These are phyloP conservation scores for Lyophyllum atratum DNA, from an alignment of 768 basidiomycete species.

Conservation along the genomic window DNA sequence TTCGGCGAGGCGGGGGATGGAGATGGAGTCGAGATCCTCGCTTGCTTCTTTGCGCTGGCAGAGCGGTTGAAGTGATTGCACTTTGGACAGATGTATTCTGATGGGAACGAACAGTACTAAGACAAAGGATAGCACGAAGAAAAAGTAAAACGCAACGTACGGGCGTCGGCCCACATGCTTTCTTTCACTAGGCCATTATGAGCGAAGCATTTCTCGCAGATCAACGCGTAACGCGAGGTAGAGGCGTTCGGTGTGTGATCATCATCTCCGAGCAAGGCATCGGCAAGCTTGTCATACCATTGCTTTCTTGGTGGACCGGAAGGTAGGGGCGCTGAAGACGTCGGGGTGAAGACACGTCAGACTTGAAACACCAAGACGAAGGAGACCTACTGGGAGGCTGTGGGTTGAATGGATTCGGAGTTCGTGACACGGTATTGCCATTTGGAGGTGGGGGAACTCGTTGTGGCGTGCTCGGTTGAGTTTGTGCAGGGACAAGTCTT, in stretches of 20 bases:
- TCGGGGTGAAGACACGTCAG: not conserved
- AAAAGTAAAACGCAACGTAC: constrained; percentile 47
- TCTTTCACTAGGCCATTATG: constrained; percentile 91
- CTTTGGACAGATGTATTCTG: constrained; percentile 86
- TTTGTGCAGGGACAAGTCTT: constrained; percentile 28
- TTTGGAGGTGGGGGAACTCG: constrained; percentile 28
- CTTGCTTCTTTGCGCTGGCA: constrained; percentile 33
- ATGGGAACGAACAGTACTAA: not conserved
- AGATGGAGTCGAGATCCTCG: constrained; percentile 23
- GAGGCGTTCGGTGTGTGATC: constrained; percentile 46
- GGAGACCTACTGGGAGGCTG: constrained; percentile 8
- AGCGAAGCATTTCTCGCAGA: constrained; percentile 83
- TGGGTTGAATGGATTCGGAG: constrained; percentile 7
- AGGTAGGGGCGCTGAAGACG: constrained; percentile 26
- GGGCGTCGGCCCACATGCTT: constrained; percentile 76
- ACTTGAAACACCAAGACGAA: not conserved
- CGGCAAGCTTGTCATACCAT: constrained; percentile 88
- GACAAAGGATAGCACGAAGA: not conserved
- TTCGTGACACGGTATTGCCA: constrained; percentile 6
- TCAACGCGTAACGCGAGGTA: constrained; percentile 74
- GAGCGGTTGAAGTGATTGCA: constrained; percentile 82
- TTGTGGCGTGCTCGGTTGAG: constrained; percentile 24
- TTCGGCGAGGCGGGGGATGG: constrained; percentile 13
- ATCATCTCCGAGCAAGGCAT: constrained; percentile 83
- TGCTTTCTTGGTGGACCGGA: constrained; percentile 61